These are phyloP conservation scores for Gaeumannomyces sp. DNA, from an alignment of 2,329 filamentous ascomycete genomes.

Conservation along the genomic window DNA sequence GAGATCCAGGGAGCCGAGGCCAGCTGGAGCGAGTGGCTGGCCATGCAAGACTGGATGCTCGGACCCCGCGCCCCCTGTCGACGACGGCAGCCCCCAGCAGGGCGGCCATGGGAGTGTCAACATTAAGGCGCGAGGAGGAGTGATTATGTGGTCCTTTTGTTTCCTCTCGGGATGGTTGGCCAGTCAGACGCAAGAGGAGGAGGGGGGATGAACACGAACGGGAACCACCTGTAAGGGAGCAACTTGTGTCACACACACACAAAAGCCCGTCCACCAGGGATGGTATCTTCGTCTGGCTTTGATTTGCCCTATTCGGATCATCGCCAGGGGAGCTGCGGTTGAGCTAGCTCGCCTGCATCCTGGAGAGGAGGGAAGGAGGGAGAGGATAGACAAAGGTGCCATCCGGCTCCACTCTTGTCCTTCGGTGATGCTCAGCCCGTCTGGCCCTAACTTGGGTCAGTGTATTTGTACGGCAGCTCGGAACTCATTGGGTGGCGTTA, in stretches of 20 bases:
- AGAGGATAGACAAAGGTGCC: not conserved
- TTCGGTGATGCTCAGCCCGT: too few species aligned
- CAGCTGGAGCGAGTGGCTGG: constrained; percentile 89
- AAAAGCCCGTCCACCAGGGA: too few species aligned
- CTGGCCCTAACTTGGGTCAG: too few species aligned
- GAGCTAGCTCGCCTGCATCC: too few species aligned
- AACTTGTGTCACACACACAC: too few species aligned
- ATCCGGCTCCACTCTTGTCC: not conserved
- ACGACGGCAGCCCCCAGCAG: constrained; percentile 8
- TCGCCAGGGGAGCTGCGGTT: too few species aligned
- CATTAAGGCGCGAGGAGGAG: constrained; percentile 16
- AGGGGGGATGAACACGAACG: too few species aligned
- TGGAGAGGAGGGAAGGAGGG: not conserved
- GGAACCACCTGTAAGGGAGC: too few species aligned
- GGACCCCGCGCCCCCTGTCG: constrained; percentile 65
- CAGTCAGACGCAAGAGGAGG: too few species aligned
- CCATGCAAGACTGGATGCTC: constrained; percentile 99
- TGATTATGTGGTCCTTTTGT: not conserved
- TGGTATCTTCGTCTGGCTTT: too few species aligned
- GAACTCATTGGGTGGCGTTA: not conserved
- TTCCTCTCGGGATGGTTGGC: too few species aligned
- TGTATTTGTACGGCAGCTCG: not conserved
- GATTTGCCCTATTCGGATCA: too few species aligned
- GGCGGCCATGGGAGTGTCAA: constrained; percentile 10
- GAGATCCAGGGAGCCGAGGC: constrained; percentile 80